phyloP scores from a whole-genome alignment of 345 rosid species.

The Luvunga scandens region DNA sequence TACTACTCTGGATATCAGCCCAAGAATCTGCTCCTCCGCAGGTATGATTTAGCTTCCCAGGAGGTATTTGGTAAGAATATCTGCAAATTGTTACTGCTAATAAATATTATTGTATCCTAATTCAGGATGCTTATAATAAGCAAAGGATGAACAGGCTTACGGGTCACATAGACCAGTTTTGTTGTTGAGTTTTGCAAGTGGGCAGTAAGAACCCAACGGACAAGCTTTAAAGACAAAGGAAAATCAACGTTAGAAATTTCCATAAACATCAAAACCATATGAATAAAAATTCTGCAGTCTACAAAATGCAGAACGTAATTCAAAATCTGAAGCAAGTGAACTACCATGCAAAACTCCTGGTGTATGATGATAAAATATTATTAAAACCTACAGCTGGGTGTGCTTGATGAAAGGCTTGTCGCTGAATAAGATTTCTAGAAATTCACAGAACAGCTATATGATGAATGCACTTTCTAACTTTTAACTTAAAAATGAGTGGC shows the following conservation, averaged over 20 bases:
- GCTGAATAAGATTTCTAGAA: neutral
- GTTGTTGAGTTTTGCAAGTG: slow-evolving; percentile 60
- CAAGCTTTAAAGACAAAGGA: slow-evolving; percentile 60
- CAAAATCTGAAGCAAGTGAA: slow-evolving; percentile 6
- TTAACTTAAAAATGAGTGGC: neutral
- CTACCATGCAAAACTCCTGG: neutral
- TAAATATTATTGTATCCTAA: slow-evolving; percentile 35
- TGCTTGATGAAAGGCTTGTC: neutral
- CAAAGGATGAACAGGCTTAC: slow-evolving; percentile 53
- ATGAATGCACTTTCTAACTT: neutral
- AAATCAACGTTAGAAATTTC: neutral
- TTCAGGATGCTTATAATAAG: slow-evolving; percentile 10
- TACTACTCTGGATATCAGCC: slow-evolving; percentile 79
- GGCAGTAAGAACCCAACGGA: slow-evolving; percentile 92
- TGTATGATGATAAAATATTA: neutral
- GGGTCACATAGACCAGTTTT: slow-evolving; percentile 92
- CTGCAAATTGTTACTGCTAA: slow-evolving; percentile 59
- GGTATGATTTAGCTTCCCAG: slow-evolving; percentile 67
- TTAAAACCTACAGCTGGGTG: neutral
- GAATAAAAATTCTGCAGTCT: neutral
- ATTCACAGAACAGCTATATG: neutral
- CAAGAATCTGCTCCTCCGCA: slow-evolving; percentile 96
- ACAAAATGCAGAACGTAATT: neutral
- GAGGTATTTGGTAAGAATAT: slow-evolving; percentile 84
- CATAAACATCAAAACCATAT: neutral